Evolutionary conservation across 202 grass and related monocot species (phyloP).

Genomic region (Setaria italica): DNA sequence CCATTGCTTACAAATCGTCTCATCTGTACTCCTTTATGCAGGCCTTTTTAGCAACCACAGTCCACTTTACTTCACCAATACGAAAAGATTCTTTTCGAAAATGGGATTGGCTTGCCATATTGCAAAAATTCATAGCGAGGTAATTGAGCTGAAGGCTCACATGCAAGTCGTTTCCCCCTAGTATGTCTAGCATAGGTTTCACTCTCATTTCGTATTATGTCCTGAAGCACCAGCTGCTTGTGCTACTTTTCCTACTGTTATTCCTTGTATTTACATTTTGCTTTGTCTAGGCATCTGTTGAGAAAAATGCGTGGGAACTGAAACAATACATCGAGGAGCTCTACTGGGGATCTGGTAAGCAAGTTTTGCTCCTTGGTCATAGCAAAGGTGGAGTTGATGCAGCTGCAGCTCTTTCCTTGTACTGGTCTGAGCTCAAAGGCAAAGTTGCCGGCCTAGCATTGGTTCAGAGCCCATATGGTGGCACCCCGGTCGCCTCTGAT

Average conservation of each 20-base stretch:
- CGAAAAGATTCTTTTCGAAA: slow-evolving; percentile 81
- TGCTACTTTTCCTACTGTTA: background rate
- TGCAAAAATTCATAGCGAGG: slow-evolving; percentile 96
- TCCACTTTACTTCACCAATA: slow-evolving; percentile 86
- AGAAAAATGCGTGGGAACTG: slow-evolving; percentile 83
- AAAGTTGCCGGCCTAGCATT: slow-evolving; percentile 83
- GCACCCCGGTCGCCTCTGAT: slow-evolving; percentile 82
- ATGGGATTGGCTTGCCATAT: slow-evolving; percentile 97
- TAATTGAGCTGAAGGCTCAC: slow-evolving; percentile 39
- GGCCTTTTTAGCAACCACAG: slow-evolving; percentile 97
- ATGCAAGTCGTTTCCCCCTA: slow-evolving; percentile 3
- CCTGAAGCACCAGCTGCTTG: slow-evolving; percentile 17
- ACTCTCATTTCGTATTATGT: slow-evolving; percentile 8
- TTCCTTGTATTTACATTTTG: background rate
- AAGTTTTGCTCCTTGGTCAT: slow-evolving; percentile 81
- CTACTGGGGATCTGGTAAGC: slow-evolving; percentile 88
- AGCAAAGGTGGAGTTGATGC: slow-evolving; percentile 96
- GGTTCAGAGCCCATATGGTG: slow-evolving; percentile 93
- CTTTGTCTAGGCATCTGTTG: slow-evolving; percentile 71
- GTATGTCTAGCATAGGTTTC: background rate
- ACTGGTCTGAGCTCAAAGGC: slow-evolving; percentile 82
- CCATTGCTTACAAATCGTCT: background rate
- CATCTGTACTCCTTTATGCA: slow-evolving; percentile 29
- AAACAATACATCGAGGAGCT: slow-evolving; percentile 93
- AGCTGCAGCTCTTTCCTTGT: slow-evolving; percentile 77